Evolutionary conservation across 2,329 filamentous ascomycete species (phyloP), one percentile per base, ranked within the genome.

Genomic region (Ophidiomyces ophidiicola): DNA sequence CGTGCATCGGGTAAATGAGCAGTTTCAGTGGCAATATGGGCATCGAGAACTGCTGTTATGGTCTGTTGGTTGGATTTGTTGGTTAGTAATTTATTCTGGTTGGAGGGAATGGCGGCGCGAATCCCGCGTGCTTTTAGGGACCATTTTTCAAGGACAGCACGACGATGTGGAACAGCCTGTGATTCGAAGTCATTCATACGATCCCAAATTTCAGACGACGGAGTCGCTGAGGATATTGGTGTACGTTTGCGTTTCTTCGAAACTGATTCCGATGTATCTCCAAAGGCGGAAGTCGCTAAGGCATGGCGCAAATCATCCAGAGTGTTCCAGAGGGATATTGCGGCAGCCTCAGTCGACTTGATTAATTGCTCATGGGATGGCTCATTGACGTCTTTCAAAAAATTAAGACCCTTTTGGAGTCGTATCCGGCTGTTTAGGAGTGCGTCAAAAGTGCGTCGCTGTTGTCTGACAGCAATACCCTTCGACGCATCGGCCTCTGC

Each of bases 351-450:
- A 0, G 87, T 87, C 0, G 82, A 82, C 71, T 75, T 64, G 69
- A 93, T 52, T 61, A 78, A 56, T 28, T 64, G 54, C 2, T 46
- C 53, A 2, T 60, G 56, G 6, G 21, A 17, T 4, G 53, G 49
- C 6, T 59, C 59, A 1, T 69, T 62, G 2, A 85, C 80, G 58
- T 94, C 94, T 12, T 39, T 32, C 18, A 80, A 74, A 0, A 82
- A 79, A 11, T 90, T 73, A 10, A 98, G 64, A 1, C 83, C 85
- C 59, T 94, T 96, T 59, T 98, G 92, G 12, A 98, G 65, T 44
- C 88, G 82, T 54, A 98, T 94, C 14, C 90, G 78, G 10, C 86
- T 74, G 61, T 94, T 93, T 21, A 98, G 71, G 1, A 96, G 73
- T 0, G 82, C 76, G 50, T 96, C 88, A 53, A 94, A 98, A 0